Percentiles rank a stretch among this genome's conserved stretches.
Evolutionary conservation across 306 rosid species (phyloP).

Genomic region (Citrullus amarus): DNA sequence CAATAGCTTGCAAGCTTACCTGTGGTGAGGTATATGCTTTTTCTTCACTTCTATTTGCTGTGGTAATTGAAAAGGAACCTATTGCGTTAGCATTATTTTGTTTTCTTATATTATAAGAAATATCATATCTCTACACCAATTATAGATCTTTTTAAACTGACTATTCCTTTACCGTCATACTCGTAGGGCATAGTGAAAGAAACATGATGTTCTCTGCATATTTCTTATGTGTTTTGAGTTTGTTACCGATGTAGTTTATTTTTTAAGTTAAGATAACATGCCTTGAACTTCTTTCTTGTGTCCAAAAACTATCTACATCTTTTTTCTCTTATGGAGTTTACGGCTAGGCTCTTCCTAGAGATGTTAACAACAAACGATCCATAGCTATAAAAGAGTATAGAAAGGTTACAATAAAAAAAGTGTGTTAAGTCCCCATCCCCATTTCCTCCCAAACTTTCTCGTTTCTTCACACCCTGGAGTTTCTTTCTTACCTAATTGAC

Average conservation of each 20-base stretch:
- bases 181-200: neutral
- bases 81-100: neutral
- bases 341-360: too few species aligned
- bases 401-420: neutral
- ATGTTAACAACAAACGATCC: too few species aligned
- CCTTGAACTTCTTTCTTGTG: neutral
- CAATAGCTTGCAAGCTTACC: conserved; percentile 87
- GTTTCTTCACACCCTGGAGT: neutral
- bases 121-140: neutral
- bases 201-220: neutral
- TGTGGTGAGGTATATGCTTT: conserved; percentile 61
- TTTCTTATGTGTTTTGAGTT: neutral
- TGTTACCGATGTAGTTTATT: neutral
- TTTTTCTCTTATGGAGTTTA: too few species aligned
- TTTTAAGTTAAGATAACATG: neutral
- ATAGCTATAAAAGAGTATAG: too few species aligned
- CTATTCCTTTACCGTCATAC: neutral
- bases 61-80: neutral
- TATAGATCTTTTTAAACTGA: neutral
- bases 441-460: neutral
- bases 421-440: neutral
- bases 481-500: neutral
- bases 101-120: neutral
- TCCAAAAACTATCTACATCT: neutral
- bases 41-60: conserved; percentile 5